Conservation (phyloP, 257 asterid species). For the Capsicum rhomboideum region DNA sequence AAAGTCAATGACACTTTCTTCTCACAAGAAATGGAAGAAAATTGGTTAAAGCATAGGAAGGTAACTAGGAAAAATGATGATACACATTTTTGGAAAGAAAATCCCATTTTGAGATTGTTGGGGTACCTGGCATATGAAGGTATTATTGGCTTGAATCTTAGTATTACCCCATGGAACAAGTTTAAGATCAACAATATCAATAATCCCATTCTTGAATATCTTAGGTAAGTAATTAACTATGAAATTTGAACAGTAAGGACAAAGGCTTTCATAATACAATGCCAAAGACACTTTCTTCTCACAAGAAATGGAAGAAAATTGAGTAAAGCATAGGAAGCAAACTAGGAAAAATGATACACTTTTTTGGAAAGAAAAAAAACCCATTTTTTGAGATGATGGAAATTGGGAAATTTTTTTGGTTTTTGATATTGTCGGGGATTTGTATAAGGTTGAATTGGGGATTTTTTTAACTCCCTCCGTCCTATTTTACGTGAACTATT, state of each 20-base stretch:
- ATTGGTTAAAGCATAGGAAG: neutral
- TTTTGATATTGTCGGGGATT: neutral
- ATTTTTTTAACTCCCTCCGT: too few relatives aligned
- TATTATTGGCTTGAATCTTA: slow-evolving; percentile 16
- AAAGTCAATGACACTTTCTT: slow-evolving; percentile 9
- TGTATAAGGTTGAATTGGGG: neutral
- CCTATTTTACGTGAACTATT: too few relatives aligned
- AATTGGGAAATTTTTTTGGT: neutral
- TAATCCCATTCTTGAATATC: slow-evolving; percentile 26
- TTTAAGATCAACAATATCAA: slow-evolving; percentile 24
- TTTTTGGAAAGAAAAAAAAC: neutral
- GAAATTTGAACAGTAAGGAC: slow-evolving; percentile 37
- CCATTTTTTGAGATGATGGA: neutral
- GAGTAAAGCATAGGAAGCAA: neutral
- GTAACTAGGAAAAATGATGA: neutral
- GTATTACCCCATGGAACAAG: slow-evolving; percentile 48
- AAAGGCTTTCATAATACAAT: slow-evolving; percentile 36
- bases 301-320: neutral
- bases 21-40: neutral
- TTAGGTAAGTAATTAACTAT: slow-evolving; percentile 23
- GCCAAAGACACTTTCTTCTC: slow-evolving; percentile 1
- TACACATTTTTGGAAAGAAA: neutral
- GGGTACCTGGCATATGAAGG: slow-evolving; percentile 39
- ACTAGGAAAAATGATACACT: neutral
- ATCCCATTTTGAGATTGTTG: neutral